These are phyloP conservation scores for Cinchona pubescens DNA, from an alignment of 257 asterid species.

Conservation along the genomic window DNA sequence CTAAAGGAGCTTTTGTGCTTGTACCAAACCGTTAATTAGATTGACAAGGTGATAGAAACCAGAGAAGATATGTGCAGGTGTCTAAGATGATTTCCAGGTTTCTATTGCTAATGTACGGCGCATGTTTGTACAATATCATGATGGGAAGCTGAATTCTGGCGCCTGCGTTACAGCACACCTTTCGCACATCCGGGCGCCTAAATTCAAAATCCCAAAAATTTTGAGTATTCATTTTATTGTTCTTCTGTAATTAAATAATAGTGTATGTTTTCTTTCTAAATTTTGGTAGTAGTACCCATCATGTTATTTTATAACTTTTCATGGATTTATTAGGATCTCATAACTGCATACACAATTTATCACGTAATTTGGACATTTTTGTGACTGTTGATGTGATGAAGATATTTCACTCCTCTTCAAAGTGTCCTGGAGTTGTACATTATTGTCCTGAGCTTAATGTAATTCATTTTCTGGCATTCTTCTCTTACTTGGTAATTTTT, in stretches of 20 bases:
- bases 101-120: neutral
- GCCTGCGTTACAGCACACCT: neutral
- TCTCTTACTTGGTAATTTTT: too few relatives aligned
- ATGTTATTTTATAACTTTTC: neutral
- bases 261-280: neutral
- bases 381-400: too few relatives aligned
- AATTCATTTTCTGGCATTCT: too few relatives aligned
- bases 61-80: neutral
- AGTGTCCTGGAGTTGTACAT: too few relatives aligned
- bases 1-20: neutral
- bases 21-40: neutral
- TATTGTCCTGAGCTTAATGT: too few relatives aligned
- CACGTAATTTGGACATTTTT: too few relatives aligned
- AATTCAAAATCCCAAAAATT: neutral
- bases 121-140: constrained; percentile 5
- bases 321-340: neutral
- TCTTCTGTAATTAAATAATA: neutral
- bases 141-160: constrained; percentile 5
- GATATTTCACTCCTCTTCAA: too few relatives aligned
- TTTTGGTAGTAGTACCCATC: neutral
- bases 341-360: too few relatives aligned
- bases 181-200: neutral
- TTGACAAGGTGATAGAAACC: neutral
- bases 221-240: neutral
- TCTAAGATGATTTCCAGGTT: neutral